phyloP scores from a whole-genome alignment of 2,329 filamentous ascomycete genomes.

The Fusarium phyllophilum region DNA sequence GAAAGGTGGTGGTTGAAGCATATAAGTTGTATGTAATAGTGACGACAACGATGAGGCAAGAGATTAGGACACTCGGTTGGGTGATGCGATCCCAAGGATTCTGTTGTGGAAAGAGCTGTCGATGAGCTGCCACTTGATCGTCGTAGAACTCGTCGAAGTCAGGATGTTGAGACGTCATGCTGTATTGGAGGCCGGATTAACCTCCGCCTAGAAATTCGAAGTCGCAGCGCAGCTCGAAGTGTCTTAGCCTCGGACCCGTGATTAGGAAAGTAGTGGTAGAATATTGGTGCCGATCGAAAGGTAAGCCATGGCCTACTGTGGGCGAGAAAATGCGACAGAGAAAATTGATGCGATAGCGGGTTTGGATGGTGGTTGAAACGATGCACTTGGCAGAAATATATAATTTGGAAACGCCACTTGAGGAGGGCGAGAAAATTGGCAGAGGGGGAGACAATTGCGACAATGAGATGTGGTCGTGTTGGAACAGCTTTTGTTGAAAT shows the following conservation, averaged over 20 bases:
- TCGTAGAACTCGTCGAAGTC: conserved; percentile 51
- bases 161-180: conserved; percentile 50
- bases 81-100: conserved; percentile 47
- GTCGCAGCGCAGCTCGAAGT: conserved; percentile 26
- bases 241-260: conserved; percentile 40
- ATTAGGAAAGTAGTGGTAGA: conserved; percentile 40
- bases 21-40: conserved; percentile 50
- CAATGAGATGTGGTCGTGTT: conserved; percentile 7
- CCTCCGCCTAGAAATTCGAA: conserved; percentile 14
- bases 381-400: not conserved
- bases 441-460: not conserved
- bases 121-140: conserved; percentile 49
- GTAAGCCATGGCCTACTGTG: conserved; percentile 41
- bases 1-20: conserved; percentile 47
- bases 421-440: not conserved
- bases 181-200: conserved; percentile 19
- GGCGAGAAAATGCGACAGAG: conserved; percentile 11
- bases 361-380: not conserved
- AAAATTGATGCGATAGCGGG: not conserved
- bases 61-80: conserved; percentile 51
- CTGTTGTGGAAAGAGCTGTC: conserved; percentile 44
- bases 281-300: conserved; percentile 36
- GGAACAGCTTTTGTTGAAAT: conserved; percentile 25
- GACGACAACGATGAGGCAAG: conserved; percentile 47
- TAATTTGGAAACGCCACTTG: not conserved